Base-by-base conservation (phyloP, 495 filamentous ascomycete genomes). In the Pseudomonodictys pantanalensis region DNA sequence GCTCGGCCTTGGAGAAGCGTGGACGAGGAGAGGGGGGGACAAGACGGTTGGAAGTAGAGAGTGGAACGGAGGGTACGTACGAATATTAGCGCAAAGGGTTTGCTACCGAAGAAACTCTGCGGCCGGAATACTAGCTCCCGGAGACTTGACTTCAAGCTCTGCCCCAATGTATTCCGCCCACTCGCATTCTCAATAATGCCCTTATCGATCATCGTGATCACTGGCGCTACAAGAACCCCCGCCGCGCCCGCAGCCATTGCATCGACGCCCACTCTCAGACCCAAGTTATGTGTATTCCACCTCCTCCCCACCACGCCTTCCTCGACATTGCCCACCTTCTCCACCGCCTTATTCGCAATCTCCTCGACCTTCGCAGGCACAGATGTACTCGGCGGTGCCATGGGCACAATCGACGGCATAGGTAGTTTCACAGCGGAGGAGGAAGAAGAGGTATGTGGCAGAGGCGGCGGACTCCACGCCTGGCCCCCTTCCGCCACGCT, bases 101-200 rank as follows among this genome's bases (percentile, higher is more conserved):
- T 87, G 49, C 87, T 87, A 73, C 87, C 75, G 70, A 97, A 72
- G 77, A 93, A 84, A 41, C 65, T 68, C 58, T 83, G 82, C 0
- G 92, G 92, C n/a, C 79, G 78, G 23, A 77, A 68, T 62, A 95
- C 39, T 66, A 96, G 81, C 28, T 80, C 77, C 7, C 68, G 72
- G 49, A 93, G 70, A 32, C 86, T 87, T 62, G 72, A 69, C 53
- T 77, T 80, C 65, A 96, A 75, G 44, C 88, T 92, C 45, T 75
- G 70, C 44, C 73, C 72, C 57, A 97, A 84, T n/a, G 87, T 80
- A 61, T 80, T 79, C 53, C 86, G 83, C 64, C 91, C 92, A 39
- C 90, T 91, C 15, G 92, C 89, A 76, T 96, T 96, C 75, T 97
- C 91, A 74, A 97, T 96, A 67, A 98, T 95, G 10, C 85, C 89